These are phyloP conservation scores for Coprinopsis sp. DNA, from an alignment of 768 basidiomycete species.

Conservation along the genomic window DNA sequence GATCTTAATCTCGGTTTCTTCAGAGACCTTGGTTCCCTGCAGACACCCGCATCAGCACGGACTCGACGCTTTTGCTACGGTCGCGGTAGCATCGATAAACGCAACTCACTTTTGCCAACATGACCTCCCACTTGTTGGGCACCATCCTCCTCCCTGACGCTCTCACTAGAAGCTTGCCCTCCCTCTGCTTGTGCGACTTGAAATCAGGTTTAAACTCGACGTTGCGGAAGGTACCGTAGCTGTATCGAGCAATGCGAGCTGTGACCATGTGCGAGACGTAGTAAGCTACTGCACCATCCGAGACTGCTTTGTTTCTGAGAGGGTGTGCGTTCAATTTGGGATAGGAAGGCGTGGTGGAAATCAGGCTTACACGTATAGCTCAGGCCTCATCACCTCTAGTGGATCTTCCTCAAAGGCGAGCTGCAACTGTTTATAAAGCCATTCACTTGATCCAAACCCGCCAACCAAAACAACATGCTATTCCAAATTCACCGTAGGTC, in stretches of 20 bases:
- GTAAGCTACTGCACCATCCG: slow-evolving; percentile 26
- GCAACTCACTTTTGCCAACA: slow-evolving; percentile 7
- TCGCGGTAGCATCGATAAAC: not conserved
- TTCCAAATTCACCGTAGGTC: no score
- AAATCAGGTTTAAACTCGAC: slow-evolving; percentile 12
- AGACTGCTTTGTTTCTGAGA: slow-evolving; percentile 27
- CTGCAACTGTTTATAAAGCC: slow-evolving; percentile 15
- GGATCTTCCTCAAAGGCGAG: not conserved
- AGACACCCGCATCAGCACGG: not conserved
- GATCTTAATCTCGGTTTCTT: slow-evolving; percentile 17
- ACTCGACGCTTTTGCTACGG: not conserved
- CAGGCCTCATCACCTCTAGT: slow-evolving; percentile 10
- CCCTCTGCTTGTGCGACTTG: slow-evolving; percentile 16
- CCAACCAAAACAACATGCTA: slow-evolving; percentile 21
- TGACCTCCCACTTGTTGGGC: slow-evolving; percentile 7
- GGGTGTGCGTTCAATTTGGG: not conserved
- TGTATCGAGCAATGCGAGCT: slow-evolving; percentile 20
- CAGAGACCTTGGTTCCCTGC: slow-evolving; percentile 20
- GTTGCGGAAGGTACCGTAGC: slow-evolving; percentile 20
- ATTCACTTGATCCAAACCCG: slow-evolving; percentile 20
- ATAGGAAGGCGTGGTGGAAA: not conserved
- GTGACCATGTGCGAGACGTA: slow-evolving; percentile 23
- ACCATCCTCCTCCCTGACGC: slow-evolving; percentile 5
- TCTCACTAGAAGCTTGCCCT: not conserved
- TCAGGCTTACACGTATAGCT: slow-evolving; percentile 11